Conservation (phyloP, 805 yeast genomes). For the Blastobotrys peoriensis region DNA sequence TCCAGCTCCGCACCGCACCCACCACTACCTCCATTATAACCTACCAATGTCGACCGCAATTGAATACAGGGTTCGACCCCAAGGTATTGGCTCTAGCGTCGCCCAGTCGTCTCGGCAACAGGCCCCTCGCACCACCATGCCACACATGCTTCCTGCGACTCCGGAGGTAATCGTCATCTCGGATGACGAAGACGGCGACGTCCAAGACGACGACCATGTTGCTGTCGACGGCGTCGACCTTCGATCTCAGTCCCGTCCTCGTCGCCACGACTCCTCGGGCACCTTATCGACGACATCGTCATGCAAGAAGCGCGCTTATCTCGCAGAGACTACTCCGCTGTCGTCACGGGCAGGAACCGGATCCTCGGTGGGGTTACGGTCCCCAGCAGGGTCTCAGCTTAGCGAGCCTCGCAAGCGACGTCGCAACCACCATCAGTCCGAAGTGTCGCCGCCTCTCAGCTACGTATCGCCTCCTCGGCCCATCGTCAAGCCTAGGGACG, state of each 20-base stretch:
- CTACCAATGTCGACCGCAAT: background rate
- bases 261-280: constrained; percentile 2
- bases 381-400: constrained; percentile 1
- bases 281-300: background rate
- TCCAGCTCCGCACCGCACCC: too few species aligned
- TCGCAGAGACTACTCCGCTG: background rate
- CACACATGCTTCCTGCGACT: constrained; percentile 4
- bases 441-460: background rate
- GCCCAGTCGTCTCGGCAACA: constrained; percentile 1
- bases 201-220: constrained; percentile 2
- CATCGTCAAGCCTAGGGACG: constrained; percentile 25
- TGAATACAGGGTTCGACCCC: background rate
- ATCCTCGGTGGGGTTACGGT: background rate
- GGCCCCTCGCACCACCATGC: background rate
- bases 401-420: constrained; percentile 3
- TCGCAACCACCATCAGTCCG: background rate
- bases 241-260: background rate
- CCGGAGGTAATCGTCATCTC: constrained; percentile 31
- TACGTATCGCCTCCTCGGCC: constrained; percentile 21
- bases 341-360: background rate
- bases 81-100: background rate
- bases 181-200: constrained; percentile 21
- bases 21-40: too few species aligned
- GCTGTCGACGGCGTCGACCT: constrained; percentile 4
- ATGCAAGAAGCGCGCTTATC: background rate